Base-by-base conservation (phyloP, 352 stramenopile species). In the Phytophthora cajani region DNA sequence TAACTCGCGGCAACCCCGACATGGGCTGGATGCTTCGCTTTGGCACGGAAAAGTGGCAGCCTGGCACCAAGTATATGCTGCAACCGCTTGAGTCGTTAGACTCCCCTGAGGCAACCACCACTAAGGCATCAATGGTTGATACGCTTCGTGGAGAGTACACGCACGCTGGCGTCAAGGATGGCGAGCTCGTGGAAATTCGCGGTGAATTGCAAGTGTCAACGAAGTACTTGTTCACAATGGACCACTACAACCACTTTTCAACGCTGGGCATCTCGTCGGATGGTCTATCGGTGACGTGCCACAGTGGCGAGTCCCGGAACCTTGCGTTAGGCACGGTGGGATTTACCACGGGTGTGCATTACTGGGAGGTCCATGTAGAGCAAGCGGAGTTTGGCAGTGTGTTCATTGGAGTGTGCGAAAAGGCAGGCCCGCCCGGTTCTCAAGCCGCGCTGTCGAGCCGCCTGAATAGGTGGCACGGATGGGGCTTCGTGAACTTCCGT, bases 401-500 rank as follows among this genome's bases (percentile, higher is more conserved):
- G 25, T 99, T 98, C 58, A 97, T 99, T 50, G 97, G 97, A 23
- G 97, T 99, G 8, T 98, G 96, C 42, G 97, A 97, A 61, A 97
- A 97, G 56, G 79, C 89, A 30, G 81, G 88, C 10, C 87, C 88
- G 33, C 90, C 87, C 33, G 87, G 87, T 32, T 93, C 88, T 7
- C 88, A 93, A 53, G 88, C 84, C 14, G 87, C 87, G 14, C 72
- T 93, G 12, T 89, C 90, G 6, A 96, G 75, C 58, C 85, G 77
- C 21, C 79, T 93, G 42, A 97, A 97, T 62, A 84, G 92, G 61
- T 98, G 93, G 94, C 89, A 94, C 25, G 91, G 92, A 46, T 98
- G 95, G 94, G 97, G 97, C 2, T 99, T 99, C 82, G 96, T 99
- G 16, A 99, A 99, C 69, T 99, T 99, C 68, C 84, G 97, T 52